Conservation (phyloP, 768 basidiomycete species). For the Tulasnella sp. region DNA sequence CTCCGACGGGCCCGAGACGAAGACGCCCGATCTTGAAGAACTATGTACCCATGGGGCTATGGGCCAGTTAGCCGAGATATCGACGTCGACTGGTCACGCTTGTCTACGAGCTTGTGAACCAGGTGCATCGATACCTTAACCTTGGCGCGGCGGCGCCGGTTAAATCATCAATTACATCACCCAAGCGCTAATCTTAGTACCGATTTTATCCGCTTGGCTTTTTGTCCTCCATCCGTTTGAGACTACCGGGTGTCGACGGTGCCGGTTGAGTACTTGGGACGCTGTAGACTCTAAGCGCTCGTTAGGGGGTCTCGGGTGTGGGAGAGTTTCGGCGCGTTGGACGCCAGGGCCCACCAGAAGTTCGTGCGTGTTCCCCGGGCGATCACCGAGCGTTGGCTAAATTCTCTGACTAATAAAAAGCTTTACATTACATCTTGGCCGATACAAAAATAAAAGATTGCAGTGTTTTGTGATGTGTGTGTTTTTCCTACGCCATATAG, state of each 20-base stretch:
- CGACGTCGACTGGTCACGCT: background rate
- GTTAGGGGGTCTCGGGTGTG: background rate
- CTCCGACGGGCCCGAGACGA: background rate
- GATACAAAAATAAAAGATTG: background rate
- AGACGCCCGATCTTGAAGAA: background rate
- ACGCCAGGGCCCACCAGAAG: background rate
- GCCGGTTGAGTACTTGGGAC: background rate
- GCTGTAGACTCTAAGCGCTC: background rate
- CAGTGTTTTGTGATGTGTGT: background rate
- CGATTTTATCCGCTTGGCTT: background rate
- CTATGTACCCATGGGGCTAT: background rate
- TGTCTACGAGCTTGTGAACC: background rate
- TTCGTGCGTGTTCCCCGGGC: too few relatives aligned
- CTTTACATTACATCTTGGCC: background rate
- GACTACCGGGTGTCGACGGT: background rate
- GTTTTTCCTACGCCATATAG: background rate
- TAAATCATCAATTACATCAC: background rate
- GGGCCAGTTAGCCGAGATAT: background rate
- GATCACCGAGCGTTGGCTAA: background rate
- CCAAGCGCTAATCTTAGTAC: background rate
- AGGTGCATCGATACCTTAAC: background rate
- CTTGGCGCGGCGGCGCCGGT: background rate
- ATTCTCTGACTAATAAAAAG: background rate
- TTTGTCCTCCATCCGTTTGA: background rate
- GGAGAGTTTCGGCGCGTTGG: background rate